These are phyloP conservation scores for Aspergillaceae sp. DNA, from an alignment of 2,329 filamentous ascomycete species.

Conservation along the genomic window DNA sequence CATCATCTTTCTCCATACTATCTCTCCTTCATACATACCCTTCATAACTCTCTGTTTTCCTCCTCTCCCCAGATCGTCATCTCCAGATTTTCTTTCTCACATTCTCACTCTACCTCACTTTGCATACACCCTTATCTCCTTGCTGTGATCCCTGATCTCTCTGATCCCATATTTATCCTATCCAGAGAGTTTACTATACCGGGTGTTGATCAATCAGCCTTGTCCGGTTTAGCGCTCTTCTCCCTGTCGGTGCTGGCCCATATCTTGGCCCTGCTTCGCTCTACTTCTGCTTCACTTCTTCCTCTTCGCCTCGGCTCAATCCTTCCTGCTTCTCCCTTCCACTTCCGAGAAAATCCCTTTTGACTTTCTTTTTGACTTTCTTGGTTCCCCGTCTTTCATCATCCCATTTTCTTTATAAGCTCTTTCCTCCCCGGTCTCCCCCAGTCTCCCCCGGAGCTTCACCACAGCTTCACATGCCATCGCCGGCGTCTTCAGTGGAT, in stretches of 20 bases:
- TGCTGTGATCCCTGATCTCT: constrained; percentile 20
- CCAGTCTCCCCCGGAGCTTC: neutral
- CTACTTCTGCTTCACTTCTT: neutral
- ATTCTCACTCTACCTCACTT: constrained; percentile 2
- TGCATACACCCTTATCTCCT: constrained; percentile 8
- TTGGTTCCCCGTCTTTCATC: constrained; percentile 10
- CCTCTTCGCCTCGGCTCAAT: constrained; percentile 10
- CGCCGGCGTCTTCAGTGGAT: constrained; percentile 63
- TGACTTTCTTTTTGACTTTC: constrained; percentile 3
- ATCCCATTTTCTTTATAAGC: neutral
- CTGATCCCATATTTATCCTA: constrained; percentile 15
- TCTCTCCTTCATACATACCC: too few species aligned
- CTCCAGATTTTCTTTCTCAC: constrained; percentile 18
- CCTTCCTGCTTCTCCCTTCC: neutral
- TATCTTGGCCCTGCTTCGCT: too few species aligned
- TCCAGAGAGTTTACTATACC: constrained; percentile 3
- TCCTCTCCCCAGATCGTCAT: constrained; percentile 19
- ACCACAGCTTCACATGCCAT: constrained; percentile 58
- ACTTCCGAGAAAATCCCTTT: constrained; percentile 7
- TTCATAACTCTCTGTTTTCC: constrained; percentile 4
- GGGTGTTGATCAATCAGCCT: neutral
- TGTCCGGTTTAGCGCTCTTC: neutral
- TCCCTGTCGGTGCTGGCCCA: neutral
- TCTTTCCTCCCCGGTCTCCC: constrained; percentile 7
- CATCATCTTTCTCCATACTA: constrained; percentile 10